phyloP scores from a whole-genome alignment of 768 basidiomycete genomes.

The Peribolospora kevripleyi region DNA sequence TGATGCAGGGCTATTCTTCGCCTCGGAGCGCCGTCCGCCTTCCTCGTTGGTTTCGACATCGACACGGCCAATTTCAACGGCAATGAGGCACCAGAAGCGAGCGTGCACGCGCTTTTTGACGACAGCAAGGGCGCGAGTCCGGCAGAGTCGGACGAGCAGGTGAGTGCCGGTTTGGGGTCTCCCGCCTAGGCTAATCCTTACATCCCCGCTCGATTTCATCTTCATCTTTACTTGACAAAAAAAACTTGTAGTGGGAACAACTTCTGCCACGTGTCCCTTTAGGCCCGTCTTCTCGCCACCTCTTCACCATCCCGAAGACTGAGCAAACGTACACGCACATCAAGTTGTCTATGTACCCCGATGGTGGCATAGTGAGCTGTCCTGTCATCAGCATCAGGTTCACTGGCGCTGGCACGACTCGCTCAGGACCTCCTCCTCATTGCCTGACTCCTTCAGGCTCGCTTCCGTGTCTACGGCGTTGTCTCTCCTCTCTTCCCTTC shows the following conservation, averaged over 20 bases:
- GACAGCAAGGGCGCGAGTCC: not conserved
- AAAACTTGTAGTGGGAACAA: constrained; percentile 45
- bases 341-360: constrained; percentile 84
- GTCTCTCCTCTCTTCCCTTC: constrained; percentile 23
- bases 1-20: constrained; percentile 58
- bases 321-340: constrained; percentile 39
- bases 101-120: constrained; percentile 31
- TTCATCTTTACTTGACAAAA: not conserved
- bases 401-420: not conserved
- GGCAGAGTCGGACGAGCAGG: constrained; percentile 4
- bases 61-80: constrained; percentile 92
- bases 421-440: constrained; percentile 4
- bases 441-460: constrained; percentile 31
- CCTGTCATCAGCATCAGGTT: constrained; percentile 21
- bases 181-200: not conserved
- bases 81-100: constrained; percentile 41
- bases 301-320: constrained; percentile 47
- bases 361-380: constrained; percentile 47
- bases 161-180: not conserved
- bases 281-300: constrained; percentile 64
- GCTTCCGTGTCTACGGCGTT: constrained; percentile 72
- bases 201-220: not conserved
- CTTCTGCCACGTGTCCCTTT: constrained; percentile 51
- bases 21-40: constrained; percentile 45
- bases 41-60: constrained; percentile 60